Conservation (phyloP, 106 monocot species). For the Amphibolis antarctica region DNA sequence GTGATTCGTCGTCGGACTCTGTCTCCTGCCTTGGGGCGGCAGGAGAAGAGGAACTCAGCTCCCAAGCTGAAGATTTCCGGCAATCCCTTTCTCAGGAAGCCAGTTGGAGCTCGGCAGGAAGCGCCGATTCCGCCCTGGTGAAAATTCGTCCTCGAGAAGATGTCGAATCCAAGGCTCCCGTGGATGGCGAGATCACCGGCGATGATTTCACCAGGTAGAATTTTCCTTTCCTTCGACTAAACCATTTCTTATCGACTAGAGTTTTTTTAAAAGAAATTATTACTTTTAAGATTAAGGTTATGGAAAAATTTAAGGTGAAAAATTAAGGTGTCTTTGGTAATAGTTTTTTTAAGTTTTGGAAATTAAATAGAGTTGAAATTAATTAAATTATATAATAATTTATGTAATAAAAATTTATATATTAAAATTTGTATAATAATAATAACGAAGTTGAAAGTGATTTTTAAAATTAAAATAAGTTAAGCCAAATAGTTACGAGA, state of each 20-base stretch:
- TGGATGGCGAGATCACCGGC: background rate
- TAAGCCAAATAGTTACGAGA: no score
- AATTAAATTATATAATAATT: background rate
- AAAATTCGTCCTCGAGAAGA: background rate
- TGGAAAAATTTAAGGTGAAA: background rate
- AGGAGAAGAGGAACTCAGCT: background rate
- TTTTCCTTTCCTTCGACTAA: background rate
- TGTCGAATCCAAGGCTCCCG: background rate
- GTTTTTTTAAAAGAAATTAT: background rate
- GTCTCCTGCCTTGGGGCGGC: background rate
- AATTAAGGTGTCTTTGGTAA: background rate
- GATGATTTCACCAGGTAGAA: slow-evolving; percentile 7
- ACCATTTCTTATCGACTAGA: background rate
- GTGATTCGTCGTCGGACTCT: background rate
- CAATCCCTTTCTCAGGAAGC: slow-evolving; percentile 25
- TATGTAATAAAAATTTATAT: no score
- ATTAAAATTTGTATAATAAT: no score
- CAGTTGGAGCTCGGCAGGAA: slow-evolving; percentile 34
- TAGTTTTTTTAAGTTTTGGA: no score
- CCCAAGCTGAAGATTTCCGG: slow-evolving; percentile 5
- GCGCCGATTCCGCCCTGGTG: slow-evolving; percentile 17
- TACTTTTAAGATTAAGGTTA: background rate
- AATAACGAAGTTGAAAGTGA: no score
- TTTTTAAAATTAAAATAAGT: no score
- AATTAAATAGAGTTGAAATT: background rate